These are phyloP conservation scores for Setaria italica DNA, from an alignment of 202 grass and related monocot genomes.

Conservation along the genomic window DNA sequence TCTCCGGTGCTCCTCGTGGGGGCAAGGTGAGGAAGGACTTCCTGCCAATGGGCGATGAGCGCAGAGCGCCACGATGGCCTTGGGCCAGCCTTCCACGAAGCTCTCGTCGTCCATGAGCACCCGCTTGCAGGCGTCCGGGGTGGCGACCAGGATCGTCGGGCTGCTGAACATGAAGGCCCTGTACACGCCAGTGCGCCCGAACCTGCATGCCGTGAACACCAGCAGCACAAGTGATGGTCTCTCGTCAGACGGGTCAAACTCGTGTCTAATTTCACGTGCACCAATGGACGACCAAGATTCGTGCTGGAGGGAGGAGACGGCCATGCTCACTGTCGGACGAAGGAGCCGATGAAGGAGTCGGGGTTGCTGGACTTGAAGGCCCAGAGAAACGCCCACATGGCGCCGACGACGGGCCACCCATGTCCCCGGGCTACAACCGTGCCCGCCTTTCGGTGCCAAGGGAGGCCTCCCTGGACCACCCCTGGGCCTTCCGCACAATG, in stretches of 20 bases:
- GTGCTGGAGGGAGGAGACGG: background rate
- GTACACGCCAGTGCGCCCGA: constrained; percentile 72
- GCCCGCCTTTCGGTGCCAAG: constrained; percentile 32
- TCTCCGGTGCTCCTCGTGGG: constrained; percentile 66
- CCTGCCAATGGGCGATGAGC: constrained; percentile 49
- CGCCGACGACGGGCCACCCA: constrained; percentile 83
- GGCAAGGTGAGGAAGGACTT: constrained; percentile 73
- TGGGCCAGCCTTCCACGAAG: constrained; percentile 78
- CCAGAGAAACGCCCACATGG: constrained; percentile 85
- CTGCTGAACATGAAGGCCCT: constrained; percentile 87
- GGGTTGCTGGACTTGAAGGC: constrained; percentile 81
- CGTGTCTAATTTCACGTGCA: background rate
- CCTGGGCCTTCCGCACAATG: background rate
- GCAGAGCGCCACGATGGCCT: constrained; percentile 57
- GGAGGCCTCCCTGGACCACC: background rate
- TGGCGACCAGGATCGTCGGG: constrained; percentile 70
- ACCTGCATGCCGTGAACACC: constrained; percentile 44
- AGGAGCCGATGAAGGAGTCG: constrained; percentile 81
- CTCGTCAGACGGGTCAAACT: no score
- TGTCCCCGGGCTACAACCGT: constrained; percentile 73
- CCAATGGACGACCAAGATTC: background rate
- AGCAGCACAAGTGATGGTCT: no score
- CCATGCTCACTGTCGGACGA: constrained; percentile 55
- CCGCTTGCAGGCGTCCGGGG: constrained; percentile 67
- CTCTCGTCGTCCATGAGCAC: constrained; percentile 82